A percentile compares a stretch with the other conserved stretches of the same genome.
phyloP scores from a whole-genome alignment of 805 yeast genomes.

The Kurtzmaniella cleridarum region DNA sequence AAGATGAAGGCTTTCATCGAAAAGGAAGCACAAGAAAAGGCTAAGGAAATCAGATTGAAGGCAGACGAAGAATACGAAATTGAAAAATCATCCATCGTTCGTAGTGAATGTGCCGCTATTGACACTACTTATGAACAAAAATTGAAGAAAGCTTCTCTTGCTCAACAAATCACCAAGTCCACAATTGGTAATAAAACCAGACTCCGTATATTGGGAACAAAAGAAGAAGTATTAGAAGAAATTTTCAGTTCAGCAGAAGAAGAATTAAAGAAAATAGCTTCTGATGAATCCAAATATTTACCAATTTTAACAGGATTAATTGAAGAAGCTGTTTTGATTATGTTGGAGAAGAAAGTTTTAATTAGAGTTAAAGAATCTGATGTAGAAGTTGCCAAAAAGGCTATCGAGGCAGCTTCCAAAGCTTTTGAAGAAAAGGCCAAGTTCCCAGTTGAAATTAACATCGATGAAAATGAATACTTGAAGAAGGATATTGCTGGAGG shows the following conservation, averaged over 20 bases:
- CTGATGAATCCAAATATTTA: constrained; percentile 56
- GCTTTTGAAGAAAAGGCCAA: constrained; percentile 61
- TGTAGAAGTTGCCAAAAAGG: constrained; percentile 53
- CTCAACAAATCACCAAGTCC: constrained; percentile 93
- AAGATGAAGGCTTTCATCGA: constrained; percentile 98
- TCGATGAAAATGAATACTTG: constrained; percentile 56
- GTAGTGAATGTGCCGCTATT: constrained; percentile 85
- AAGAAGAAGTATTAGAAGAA: constrained; percentile 67
- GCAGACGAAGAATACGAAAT: constrained; percentile 99
- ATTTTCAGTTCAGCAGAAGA: constrained; percentile 67
- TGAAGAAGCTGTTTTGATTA: constrained; percentile 64
- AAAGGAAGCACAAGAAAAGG: constrained; percentile 98
- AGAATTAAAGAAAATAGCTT: constrained; percentile 54
- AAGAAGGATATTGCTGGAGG: constrained; percentile 79
- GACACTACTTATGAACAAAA: constrained; percentile 76
- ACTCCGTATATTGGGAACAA: constrained; percentile 80
- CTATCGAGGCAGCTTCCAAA: constrained; percentile 54
- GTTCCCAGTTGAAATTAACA: constrained; percentile 46
- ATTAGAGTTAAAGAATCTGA: constrained; percentile 68
- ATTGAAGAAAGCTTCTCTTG: constrained; percentile 84
- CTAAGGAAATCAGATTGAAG: constrained; percentile 89
- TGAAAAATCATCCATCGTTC: constrained; percentile 91
- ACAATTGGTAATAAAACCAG: constrained; percentile 94
- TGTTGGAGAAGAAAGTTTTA: constrained; percentile 65
- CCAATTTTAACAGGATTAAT: constrained; percentile 71